Evolutionary conservation across 2,329 filamentous ascomycete species (phyloP).

Genomic region (Lithohypha guttulata): DNA sequence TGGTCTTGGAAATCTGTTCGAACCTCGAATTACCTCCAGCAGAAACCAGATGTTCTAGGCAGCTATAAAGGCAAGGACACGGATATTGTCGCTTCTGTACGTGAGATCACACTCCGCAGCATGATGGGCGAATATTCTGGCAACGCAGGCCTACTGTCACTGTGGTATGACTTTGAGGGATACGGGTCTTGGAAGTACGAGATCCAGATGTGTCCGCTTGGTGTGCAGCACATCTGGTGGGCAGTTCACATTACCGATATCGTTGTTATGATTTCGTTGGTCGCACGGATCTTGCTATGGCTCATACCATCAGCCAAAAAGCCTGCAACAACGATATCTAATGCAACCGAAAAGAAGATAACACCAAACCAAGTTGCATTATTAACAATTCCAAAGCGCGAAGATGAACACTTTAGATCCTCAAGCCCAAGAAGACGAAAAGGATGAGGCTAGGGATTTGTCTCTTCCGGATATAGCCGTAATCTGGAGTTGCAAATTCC

Average conservation of each 20-base stretch:
- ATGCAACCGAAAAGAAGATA: not conserved
- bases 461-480: no score
- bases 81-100: slow-evolving; percentile 46
- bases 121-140: slow-evolving; percentile 99
- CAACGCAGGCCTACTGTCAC: slow-evolving; percentile 75
- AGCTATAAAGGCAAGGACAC: slow-evolving; percentile 2
- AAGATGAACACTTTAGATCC: not conserved
- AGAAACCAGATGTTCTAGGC: slow-evolving; percentile 25
- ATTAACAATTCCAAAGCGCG: not conserved
- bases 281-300: not conserved
- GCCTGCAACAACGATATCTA: not conserved
- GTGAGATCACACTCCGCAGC: slow-evolving; percentile 86
- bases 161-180: slow-evolving; percentile 68
- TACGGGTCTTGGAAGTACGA: slow-evolving; percentile 78
- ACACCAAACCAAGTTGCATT: not conserved
- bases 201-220: slow-evolving; percentile 66
- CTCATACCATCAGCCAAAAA: not conserved
- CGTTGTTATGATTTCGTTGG: slow-evolving; percentile 26
- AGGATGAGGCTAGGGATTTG: no score
- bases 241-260: slow-evolving; percentile 66
- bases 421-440: not conserved
- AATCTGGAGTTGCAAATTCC: no score
- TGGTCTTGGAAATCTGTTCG: slow-evolving; percentile 7
- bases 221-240: slow-evolving; percentile 93
- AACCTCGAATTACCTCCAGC: not conserved